phyloP scores from a whole-genome alignment of 208 protist genomes.

The Leishmania lainsoni region DNA sequence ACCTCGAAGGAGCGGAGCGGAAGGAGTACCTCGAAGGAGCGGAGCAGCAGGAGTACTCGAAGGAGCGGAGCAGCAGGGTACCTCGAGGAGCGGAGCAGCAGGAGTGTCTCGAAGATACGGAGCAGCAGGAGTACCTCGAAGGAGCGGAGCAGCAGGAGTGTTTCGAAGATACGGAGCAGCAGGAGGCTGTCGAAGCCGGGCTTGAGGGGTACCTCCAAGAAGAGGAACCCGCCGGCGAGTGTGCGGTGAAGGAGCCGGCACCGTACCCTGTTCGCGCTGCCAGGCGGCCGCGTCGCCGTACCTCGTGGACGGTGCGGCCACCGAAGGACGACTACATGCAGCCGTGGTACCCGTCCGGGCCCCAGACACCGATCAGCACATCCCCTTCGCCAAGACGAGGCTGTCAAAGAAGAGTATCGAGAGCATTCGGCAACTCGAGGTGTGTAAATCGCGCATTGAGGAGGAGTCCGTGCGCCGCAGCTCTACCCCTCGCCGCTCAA shows the following conservation, averaged over 20 bases:
- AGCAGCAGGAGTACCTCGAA: slow-evolving; percentile 17
- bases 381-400: slow-evolving; percentile 73
- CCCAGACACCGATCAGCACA: slow-evolving; percentile 49
- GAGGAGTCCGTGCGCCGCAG: slow-evolving; percentile 61
- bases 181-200: slow-evolving; percentile 18
- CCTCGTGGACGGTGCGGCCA: slow-evolving; percentile 11
- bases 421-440: slow-evolving; percentile 73
- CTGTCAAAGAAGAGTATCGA: slow-evolving; percentile 61
- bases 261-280: slow-evolving; percentile 8
- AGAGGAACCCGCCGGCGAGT: slow-evolving; percentile 21
- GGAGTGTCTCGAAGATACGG: slow-evolving; percentile 4
- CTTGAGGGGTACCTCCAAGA: slow-evolving; percentile 11
- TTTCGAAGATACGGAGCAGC: slow-evolving; percentile 5
- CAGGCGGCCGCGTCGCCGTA: slow-evolving; percentile 6
- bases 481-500: slow-evolving; percentile 32
- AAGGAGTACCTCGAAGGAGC: too few species aligned
- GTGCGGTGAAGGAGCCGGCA: slow-evolving; percentile 7
- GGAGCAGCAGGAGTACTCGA: slow-evolving; percentile 10
- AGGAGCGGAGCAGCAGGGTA: neutral
- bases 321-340: slow-evolving; percentile 37
- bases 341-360: slow-evolving; percentile 74
- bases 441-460: slow-evolving; percentile 41
- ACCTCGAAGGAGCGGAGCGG: too few species aligned
- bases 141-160: neutral
- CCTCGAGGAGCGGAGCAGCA: neutral